Evolutionary conservation across 2,329 filamentous ascomycete species (phyloP), one percentile per base, ranked within the genome.

Genomic region (Epichloe sp.): DNA sequence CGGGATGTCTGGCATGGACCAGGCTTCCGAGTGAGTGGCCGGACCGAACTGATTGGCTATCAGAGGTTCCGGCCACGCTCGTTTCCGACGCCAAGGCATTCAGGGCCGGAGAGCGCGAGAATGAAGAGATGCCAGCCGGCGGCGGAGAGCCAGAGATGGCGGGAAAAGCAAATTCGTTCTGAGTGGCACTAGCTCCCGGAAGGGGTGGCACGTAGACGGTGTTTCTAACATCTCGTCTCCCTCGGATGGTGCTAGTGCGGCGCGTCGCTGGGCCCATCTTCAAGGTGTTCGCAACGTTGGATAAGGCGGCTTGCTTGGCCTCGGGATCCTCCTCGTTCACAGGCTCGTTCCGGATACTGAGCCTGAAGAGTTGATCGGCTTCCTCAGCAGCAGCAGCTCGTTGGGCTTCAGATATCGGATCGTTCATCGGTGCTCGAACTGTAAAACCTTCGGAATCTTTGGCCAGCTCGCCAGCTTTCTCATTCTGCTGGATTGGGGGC

Each of bases 1-100:
- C 89, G 0, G 88, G 84, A 63, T 98, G 93, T 60, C 82, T 84
- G 48, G 80, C 71, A n/a, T 86, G 79, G 4, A 76, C 76, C 43
- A 84, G 71, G 44, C 82, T 80, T 57, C 81, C 82, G 42, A 91
- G 70, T 2, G 89, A 95, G 56, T 88, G 86, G 2, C 86, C 85
- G 3, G 93, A 98, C 47, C 90, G 84, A 54, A 97, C 85, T 1
- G 93, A 97, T 51, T 91, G 88, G 3, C 87, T 89, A 65, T 98
- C 93, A 1, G 89, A 94, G 15, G 75, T 72, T 23, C 68, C 75
- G 2, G 75, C 70, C 35, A 75, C 63, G 71, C 78, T 74, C 49
- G 77, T 71, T 63, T 86, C 82, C 15, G 88, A 81, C 7, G 82
- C 74, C 42, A 85, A 68, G 3, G 76, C 71, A 40, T 75, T 70